phyloP scores from a whole-genome alignment of 2,329 filamentous ascomycete species.

The Diaporthe eres region DNA sequence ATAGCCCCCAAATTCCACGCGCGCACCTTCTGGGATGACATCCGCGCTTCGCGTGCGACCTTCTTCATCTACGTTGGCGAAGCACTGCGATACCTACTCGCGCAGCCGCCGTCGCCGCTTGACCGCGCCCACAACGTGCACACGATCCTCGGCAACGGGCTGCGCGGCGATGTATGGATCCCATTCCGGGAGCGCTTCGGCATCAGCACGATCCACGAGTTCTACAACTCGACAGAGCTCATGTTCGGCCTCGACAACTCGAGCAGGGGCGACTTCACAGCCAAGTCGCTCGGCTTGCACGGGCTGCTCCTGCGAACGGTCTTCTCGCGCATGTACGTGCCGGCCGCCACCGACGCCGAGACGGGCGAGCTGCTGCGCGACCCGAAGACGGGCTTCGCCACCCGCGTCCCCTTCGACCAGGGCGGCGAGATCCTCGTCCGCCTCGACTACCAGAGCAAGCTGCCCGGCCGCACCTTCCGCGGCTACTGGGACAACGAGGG shows the following conservation, averaged over 20 bases:
- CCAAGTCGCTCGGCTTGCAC: constrained; percentile 78
- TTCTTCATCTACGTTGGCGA: constrained; percentile 85
- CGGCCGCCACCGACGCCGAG: constrained; percentile 77
- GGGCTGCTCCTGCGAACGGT: constrained; percentile 71
- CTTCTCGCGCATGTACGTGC: constrained; percentile 70
- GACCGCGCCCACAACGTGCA: constrained; percentile 72
- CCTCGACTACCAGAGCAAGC: constrained; percentile 55
- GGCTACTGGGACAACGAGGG: constrained; percentile 79
- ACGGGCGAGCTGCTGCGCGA: constrained; percentile 78
- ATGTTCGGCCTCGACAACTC: constrained; percentile 74
- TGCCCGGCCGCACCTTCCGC: constrained; percentile 69
- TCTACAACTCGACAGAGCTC: constrained; percentile 85
- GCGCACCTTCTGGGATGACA: constrained; percentile 79
- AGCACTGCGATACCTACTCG: constrained; percentile 80
- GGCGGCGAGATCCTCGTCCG: constrained; percentile 84
- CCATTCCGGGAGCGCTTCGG: constrained; percentile 75
- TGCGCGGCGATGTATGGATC: constrained; percentile 78
- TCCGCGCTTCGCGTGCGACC: constrained; percentile 76
- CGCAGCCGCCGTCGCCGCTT: constrained; percentile 73
- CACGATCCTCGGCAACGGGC: constrained; percentile 75
- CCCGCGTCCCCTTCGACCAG: constrained; percentile 72
- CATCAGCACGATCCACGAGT: constrained; percentile 75
- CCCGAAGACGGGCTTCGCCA: constrained; percentile 76
- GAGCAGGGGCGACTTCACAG: constrained; percentile 72
- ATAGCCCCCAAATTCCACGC: constrained; percentile 78